Evolutionary conservation across 2,329 filamentous ascomycete species (phyloP), one percentile per base, ranked within the genome.

Genomic region (Hypoxylon sp.): DNA sequence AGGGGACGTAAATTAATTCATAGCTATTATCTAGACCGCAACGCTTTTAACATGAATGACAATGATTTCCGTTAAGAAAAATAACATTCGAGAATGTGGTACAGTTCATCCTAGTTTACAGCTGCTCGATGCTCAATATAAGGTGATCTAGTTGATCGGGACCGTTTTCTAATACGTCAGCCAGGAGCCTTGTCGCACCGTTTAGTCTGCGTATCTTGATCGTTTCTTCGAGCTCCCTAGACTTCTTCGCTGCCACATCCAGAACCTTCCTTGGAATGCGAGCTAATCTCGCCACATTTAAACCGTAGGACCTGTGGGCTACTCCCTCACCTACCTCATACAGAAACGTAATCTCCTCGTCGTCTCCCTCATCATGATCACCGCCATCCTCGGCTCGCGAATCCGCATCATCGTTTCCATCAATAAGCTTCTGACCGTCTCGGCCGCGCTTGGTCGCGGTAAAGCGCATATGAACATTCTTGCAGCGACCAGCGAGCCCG

Each of bases 391-490:
- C 39, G 17, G 39, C 39, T n/a, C 17, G 39, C 39, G 39, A 44
- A 2, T 66, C 64, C 5, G 72, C 72, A 76, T 77, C 60, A 50
- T 44, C 55, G 19, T 39, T 53, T 26, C 46, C 58, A 48, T 50
- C 46, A 3, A 42, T 39, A 5, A 33, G 14, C 13, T 39, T 39
- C 5, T n/a, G 35, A 14, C 35, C 47, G 37, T 65, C 14, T 62
- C 69, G 37, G 46, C 59, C 52, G 31, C 55, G 66, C 59, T 73
- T 77, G 19, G 79, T 77, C 9, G 81, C 80, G 3, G 87, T 89
- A 80, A 99, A 99, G 57, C 88, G 89, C 95, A 99, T 98, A 78
- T 99, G 96, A 51, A 98, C 93, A 78, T 98, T 98, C 74, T 86
- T 89, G 73, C 98, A 91, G 1, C 80, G 78, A 2, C 86, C 85